A percentile compares a stretch with the other conserved stretches of the same genome.
Conservation (phyloP, 2,329 filamentous ascomycete species). For the Hypoxylon sp. region DNA sequence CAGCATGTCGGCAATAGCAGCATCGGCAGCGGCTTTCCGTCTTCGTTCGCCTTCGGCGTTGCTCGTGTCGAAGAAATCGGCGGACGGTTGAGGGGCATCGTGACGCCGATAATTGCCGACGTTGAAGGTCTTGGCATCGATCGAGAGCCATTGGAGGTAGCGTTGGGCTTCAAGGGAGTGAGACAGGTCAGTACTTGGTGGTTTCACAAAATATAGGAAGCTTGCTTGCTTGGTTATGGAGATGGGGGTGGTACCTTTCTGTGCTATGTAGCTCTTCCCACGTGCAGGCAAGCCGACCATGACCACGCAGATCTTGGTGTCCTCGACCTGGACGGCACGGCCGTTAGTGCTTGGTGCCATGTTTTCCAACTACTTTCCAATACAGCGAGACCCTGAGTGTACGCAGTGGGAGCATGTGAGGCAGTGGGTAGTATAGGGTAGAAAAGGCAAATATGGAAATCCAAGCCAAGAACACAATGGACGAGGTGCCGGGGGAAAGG, state of each 20-base stretch:
- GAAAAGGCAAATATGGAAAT: slow-evolving; percentile 25
- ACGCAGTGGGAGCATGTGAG: slow-evolving; percentile 49
- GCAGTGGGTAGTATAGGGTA: slow-evolving; percentile 29
- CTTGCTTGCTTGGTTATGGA: slow-evolving; percentile 1
- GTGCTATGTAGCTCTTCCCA: slow-evolving; percentile 97
- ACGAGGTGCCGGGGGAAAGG: slow-evolving; percentile 26
- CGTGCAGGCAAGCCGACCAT: slow-evolving; percentile 98
- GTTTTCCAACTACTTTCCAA: slow-evolving; percentile 48
- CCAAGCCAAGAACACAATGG: slow-evolving; percentile 19
- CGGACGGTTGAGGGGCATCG: slow-evolving; percentile 89
- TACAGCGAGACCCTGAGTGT: slow-evolving; percentile 25
- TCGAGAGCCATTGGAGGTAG: slow-evolving; percentile 96
- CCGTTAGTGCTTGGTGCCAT: slow-evolving; percentile 69
- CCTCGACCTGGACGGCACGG: slow-evolving; percentile 88
- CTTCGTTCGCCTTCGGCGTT: slow-evolving; percentile 93
- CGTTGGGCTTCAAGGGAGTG: slow-evolving; percentile 76
- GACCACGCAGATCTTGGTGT: slow-evolving; percentile 96
- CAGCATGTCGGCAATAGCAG: slow-evolving; percentile 93
- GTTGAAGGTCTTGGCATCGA: slow-evolving; percentile 95
- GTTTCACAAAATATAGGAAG: slow-evolving; percentile 19
- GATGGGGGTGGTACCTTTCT: slow-evolving; percentile 78
- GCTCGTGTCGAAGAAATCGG: slow-evolving; percentile 93
- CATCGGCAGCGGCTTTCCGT: slow-evolving; percentile 89
- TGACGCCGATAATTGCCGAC: slow-evolving; percentile 95
- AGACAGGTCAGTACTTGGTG: slow-evolving; percentile 37